Conservation (phyloP, 768 basidiomycete genomes). For the Dendrothele bispora region DNA sequence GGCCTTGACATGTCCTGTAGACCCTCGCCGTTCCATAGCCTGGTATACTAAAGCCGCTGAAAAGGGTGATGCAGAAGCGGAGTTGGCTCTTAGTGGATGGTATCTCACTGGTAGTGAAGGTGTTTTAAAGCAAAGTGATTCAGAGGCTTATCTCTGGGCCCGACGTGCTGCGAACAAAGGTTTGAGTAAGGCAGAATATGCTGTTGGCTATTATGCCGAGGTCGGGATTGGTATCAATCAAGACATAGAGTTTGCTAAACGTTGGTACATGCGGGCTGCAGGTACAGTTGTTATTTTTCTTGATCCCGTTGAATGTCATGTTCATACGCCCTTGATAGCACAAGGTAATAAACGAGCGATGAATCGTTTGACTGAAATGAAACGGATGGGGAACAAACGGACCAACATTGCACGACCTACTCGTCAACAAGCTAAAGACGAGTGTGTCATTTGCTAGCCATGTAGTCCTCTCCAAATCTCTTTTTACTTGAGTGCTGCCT, state of each 20-base stretch:
- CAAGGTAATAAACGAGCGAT: slow-evolving; percentile 99
- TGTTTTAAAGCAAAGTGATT: slow-evolving; percentile 95
- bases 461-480: too few relatives aligned
- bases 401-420: slow-evolving; percentile 82
- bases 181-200: slow-evolving; percentile 95
- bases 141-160: slow-evolving; percentile 99
- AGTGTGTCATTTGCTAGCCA: slow-evolving; percentile 82
- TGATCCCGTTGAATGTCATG: slow-evolving; percentile 1
- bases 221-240: slow-evolving; percentile 97
- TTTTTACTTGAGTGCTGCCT: not conserved
- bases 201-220: slow-evolving; percentile 97
- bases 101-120: slow-evolving; percentile 96
- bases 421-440: slow-evolving; percentile 89
- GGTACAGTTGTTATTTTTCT: slow-evolving; percentile 53
- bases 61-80: slow-evolving; percentile 92
- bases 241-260: slow-evolving; percentile 92
- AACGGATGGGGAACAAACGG: slow-evolving; percentile 81
- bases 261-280: slow-evolving; percentile 99
- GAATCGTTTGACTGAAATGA: slow-evolving; percentile 94
- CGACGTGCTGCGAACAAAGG: slow-evolving; percentile 96
- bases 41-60: slow-evolving; percentile 99
- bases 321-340: slow-evolving; percentile 46
- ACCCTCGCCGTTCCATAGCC: slow-evolving; percentile 91
- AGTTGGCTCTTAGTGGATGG: slow-evolving; percentile 96
- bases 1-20: slow-evolving; percentile 81